A percentile compares a stretch with the other conserved stretches of the same genome.
Conservation (phyloP, 2,329 filamentous ascomycete genomes). For the Pyrenophora tritici-repentis region DNA sequence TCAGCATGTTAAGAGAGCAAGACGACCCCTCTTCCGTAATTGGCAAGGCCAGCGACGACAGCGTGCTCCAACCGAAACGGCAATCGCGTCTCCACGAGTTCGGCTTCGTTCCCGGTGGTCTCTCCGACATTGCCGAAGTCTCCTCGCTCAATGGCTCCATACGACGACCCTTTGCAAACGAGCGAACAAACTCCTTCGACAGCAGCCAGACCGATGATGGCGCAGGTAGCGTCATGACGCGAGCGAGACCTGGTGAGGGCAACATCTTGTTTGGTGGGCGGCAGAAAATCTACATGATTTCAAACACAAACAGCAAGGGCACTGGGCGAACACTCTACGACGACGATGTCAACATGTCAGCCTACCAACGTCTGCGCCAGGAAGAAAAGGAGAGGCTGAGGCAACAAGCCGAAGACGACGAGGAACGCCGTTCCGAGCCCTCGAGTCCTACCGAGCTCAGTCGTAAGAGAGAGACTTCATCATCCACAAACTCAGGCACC, state of each 20-base stretch:
- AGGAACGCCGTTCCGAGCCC: constrained; percentile 50
- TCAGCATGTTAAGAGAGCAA: constrained; percentile 95
- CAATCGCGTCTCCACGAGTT: constrained; percentile 79
- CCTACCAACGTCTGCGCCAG: constrained; percentile 77
- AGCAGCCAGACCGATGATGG: constrained; percentile 69
- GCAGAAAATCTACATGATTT: constrained; percentile 92
- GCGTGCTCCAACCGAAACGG: constrained; percentile 81
- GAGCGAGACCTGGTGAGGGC: constrained; percentile 81
- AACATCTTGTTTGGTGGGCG: constrained; percentile 94
- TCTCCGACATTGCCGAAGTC: constrained; percentile 89
- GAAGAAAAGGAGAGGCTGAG: constrained; percentile 54
- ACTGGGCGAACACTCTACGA: constrained; percentile 74
- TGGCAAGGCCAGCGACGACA: constrained; percentile 94
- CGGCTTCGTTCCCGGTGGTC: constrained; percentile 62
- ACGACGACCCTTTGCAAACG: constrained; percentile 63
- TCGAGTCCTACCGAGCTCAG: constrained; percentile 64
- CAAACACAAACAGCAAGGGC: constrained; percentile 55
- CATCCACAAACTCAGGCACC: constrained; percentile 77
- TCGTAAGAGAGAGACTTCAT: constrained; percentile 78
- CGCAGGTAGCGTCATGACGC: constrained; percentile 78
- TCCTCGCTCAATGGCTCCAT: constrained; percentile 67
- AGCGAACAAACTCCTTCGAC: constrained; percentile 68
- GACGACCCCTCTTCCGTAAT: constrained; percentile 88
- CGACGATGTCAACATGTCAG: constrained; percentile 79
- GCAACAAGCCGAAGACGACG: constrained; percentile 42